A percentile compares a stretch with the other conserved stretches of the same genome.
These are phyloP conservation scores for Papilionanthe hybrid DNA, from an alignment of 116 monocot genomes.

Conservation along the genomic window DNA sequence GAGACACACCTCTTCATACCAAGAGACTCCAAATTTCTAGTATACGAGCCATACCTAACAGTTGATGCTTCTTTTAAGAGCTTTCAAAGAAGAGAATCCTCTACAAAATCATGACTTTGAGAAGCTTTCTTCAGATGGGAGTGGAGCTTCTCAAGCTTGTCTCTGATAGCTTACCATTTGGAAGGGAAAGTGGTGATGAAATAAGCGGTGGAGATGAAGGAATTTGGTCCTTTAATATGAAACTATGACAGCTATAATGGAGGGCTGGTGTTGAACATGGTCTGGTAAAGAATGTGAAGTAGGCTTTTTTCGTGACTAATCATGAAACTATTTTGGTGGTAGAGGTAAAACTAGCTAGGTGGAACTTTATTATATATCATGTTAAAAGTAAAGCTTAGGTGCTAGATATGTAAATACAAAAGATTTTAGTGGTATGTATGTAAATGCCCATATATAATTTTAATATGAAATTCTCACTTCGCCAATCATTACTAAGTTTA, in stretches of 20 bases:
- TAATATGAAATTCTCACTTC: too few relatives aligned
- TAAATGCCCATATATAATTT: too few relatives aligned
- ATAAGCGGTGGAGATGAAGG: slow-evolving; percentile 32
- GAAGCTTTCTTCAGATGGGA: slow-evolving; percentile 17
- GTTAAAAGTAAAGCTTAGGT: too few relatives aligned
- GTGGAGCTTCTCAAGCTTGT: slow-evolving; percentile 43
- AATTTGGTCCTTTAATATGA: slow-evolving; percentile 5
- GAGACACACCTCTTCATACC: too few relatives aligned
- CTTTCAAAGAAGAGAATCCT: slow-evolving; percentile 18
- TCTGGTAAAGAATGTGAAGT: not conserved
- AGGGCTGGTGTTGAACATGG: not conserved
- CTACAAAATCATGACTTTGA: not conserved
- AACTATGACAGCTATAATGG: not conserved
- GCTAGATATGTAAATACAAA: too few relatives aligned
- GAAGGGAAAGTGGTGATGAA: slow-evolving; percentile 29
- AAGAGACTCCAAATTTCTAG: too few relatives aligned
- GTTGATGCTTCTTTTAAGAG: slow-evolving; percentile 20
- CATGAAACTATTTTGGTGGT: not conserved
- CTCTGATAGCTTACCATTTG: slow-evolving; percentile 61
- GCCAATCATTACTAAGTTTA: too few relatives aligned
- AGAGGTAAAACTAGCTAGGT: not conserved
- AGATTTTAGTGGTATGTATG: too few relatives aligned
- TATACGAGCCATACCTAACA: too few relatives aligned
- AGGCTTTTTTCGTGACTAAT: not conserved
- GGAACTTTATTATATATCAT: not conserved